These are phyloP conservation scores for Chamaenerion angustifolium DNA, from an alignment of 345 rosid genomes.

Conservation along the genomic window DNA sequence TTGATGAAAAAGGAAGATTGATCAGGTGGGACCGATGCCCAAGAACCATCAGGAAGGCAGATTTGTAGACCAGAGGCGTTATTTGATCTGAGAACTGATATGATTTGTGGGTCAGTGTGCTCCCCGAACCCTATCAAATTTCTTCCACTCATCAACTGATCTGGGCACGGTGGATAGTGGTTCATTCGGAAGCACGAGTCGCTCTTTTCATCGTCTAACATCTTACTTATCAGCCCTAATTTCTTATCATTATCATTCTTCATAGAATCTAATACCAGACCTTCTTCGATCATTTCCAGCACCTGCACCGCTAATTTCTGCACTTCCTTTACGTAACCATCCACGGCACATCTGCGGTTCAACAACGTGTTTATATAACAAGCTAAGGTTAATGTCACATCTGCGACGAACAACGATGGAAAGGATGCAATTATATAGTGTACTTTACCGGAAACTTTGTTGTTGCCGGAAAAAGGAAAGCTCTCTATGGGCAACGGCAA, in stretches of 20 bases:
- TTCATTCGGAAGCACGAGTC: constrained; percentile 41
- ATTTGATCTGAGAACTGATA: constrained; percentile 44
- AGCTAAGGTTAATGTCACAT: too few relatives aligned
- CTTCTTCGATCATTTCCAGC: constrained; percentile 20
- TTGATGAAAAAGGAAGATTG: constrained; percentile 29
- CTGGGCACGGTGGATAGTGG: constrained; percentile 34
- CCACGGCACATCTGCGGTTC: constrained; percentile 7
- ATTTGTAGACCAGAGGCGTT: constrained; percentile 44
- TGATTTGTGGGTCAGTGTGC: constrained; percentile 57
- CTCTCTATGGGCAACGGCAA: constrained; percentile 10
- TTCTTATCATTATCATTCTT: too few relatives aligned
- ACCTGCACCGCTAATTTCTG: constrained; percentile 16
- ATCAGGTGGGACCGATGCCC: constrained; percentile 45
- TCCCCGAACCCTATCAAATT: constrained; percentile 45
- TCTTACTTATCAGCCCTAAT: constrained; percentile 11
- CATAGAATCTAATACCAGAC: constrained; percentile 9
- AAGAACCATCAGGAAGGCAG: constrained; percentile 28
- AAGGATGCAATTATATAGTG: too few relatives aligned
- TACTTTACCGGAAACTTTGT: constrained; percentile 35
- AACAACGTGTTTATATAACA: too few relatives aligned
- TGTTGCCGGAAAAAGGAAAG: constrained; percentile 14
- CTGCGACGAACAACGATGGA: too few relatives aligned
- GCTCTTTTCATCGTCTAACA: constrained; percentile 20
- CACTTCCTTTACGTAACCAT: constrained; percentile 17
- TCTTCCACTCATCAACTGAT: constrained; percentile 19